Conservation (phyloP, 805 yeast genomes). For the Candida quercuum region DNA sequence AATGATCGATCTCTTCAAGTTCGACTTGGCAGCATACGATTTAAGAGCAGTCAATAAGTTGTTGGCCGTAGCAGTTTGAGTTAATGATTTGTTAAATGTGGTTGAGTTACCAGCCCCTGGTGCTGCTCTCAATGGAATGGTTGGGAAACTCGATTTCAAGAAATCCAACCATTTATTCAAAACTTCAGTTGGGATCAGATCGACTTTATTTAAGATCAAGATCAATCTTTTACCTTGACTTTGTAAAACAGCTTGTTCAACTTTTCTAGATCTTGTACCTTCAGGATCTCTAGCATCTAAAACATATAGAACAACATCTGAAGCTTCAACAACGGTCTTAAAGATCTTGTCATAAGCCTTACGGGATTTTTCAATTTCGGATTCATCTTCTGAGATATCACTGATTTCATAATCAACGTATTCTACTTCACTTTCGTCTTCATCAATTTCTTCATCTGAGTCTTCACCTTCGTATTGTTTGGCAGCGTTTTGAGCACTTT, state of each 20-base stretch:
- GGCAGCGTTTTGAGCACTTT: constrained; percentile 88
- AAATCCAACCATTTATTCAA: constrained; percentile 80
- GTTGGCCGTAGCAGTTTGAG: constrained; percentile 65
- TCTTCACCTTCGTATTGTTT: constrained; percentile 60
- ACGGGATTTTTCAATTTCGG: constrained; percentile 66
- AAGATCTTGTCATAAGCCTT: constrained; percentile 92
- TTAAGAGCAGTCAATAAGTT: constrained; percentile 77
- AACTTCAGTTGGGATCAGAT: constrained; percentile 81
- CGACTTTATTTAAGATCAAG: constrained; percentile 85
- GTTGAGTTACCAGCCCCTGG: constrained; percentile 65
- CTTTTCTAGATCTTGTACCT: constrained; percentile 84
- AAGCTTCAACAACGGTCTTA: constrained; percentile 85
- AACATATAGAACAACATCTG: constrained; percentile 91
- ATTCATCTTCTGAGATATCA: constrained; percentile 37
- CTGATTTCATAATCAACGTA: constrained; percentile 45
- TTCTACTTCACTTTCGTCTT: constrained; percentile 40
- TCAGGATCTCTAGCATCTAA: constrained; percentile 97
- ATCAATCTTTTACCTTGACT: constrained; percentile 80
- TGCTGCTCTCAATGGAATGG: constrained; percentile 82
- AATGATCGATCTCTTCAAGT: constrained; percentile 80
- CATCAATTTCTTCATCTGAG: constrained; percentile 35
- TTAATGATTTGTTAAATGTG: constrained; percentile 68
- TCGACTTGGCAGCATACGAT: constrained; percentile 76
- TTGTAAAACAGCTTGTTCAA: constrained; percentile 83
- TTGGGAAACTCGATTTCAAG: constrained; percentile 81